phyloP scores from a whole-genome alignment of 768 basidiomycete species.

The Lanmaoa rubissima region DNA sequence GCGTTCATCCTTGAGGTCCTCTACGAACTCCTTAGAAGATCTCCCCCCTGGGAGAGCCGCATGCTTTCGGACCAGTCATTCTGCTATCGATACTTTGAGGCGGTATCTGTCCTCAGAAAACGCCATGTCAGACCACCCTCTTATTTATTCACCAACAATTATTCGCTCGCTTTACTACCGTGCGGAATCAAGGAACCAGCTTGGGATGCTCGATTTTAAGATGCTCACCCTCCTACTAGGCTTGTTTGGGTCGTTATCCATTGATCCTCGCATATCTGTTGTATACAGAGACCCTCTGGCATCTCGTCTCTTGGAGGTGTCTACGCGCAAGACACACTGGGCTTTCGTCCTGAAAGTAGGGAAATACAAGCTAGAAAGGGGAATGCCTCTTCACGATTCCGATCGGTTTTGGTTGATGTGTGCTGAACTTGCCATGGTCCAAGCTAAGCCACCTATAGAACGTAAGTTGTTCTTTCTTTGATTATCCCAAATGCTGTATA shows the following conservation, averaged over 20 bases:
- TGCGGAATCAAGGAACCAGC: constrained; percentile 34
- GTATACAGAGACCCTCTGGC: constrained; percentile 31
- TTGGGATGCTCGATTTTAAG: constrained; percentile 33
- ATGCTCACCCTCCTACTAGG: constrained; percentile 44
- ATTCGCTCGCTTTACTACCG: constrained; percentile 41
- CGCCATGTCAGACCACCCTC: constrained; percentile 6
- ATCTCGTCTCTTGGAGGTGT: constrained; percentile 24
- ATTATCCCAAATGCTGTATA: constrained; percentile 5
- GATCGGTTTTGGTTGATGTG: constrained; percentile 67
- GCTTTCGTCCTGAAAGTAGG: constrained; percentile 44
- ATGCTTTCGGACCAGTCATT: background rate
- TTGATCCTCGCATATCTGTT: constrained; percentile 26
- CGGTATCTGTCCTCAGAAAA: constrained; percentile 16
- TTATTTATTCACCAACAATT: constrained; percentile 27
- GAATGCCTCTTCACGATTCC: constrained; percentile 34
- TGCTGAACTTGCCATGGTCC: constrained; percentile 37
- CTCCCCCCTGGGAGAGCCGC: background rate
- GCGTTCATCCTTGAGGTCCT: background rate
- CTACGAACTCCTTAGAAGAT: background rate
- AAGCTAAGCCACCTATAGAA: background rate
- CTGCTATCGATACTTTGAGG: constrained; percentile 15
- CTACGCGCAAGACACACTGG: constrained; percentile 42
- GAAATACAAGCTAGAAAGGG: constrained; percentile 41
- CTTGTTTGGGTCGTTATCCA: constrained; percentile 51
- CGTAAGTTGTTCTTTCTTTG: constrained; percentile 14